Percentiles rank a stretch among this genome's conserved stretches.
These are phyloP conservation scores for Yamadazyma akitaensis DNA, from an alignment of 805 yeast species.

Conservation along the genomic window DNA sequence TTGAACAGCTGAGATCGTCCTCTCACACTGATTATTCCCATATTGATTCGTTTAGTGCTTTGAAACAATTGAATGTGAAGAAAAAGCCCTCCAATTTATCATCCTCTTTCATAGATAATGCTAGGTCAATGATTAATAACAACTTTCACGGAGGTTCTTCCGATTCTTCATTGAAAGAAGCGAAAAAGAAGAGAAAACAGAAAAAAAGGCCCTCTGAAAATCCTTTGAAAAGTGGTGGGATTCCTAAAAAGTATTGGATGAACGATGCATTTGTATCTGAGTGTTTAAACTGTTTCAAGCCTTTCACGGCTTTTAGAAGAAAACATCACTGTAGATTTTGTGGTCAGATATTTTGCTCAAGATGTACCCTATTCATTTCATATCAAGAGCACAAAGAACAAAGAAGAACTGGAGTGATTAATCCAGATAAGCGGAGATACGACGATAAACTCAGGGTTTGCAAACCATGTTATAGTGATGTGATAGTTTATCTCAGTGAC, in stretches of 20 bases:
- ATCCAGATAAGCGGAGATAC: constrained; percentile 41
- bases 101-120: constrained; percentile 34
- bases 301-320: constrained; percentile 81
- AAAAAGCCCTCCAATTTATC: constrained; percentile 33
- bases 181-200: constrained; percentile 24
- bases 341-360: constrained; percentile 90
- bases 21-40: background rate
- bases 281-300: constrained; percentile 77
- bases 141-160: constrained; percentile 28
- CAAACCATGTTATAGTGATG: constrained; percentile 69
- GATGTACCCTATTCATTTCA: constrained; percentile 68
- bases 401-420: constrained; percentile 19
- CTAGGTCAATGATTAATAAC: constrained; percentile 30
- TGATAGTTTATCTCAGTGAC: constrained; percentile 66
- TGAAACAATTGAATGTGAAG: constrained; percentile 19
- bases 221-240: constrained; percentile 47
- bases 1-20: background rate
- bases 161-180: constrained; percentile 24
- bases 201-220: constrained; percentile 34
- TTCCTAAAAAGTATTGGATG: constrained; percentile 89
- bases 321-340: constrained; percentile 95
- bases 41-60: constrained; percentile 18
- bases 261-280: constrained; percentile 89
- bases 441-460: constrained; percentile 76
- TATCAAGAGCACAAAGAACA: constrained; percentile 51